Conservation (phyloP, 495 filamentous ascomycete genomes). For the Apodospora peruviana region DNA sequence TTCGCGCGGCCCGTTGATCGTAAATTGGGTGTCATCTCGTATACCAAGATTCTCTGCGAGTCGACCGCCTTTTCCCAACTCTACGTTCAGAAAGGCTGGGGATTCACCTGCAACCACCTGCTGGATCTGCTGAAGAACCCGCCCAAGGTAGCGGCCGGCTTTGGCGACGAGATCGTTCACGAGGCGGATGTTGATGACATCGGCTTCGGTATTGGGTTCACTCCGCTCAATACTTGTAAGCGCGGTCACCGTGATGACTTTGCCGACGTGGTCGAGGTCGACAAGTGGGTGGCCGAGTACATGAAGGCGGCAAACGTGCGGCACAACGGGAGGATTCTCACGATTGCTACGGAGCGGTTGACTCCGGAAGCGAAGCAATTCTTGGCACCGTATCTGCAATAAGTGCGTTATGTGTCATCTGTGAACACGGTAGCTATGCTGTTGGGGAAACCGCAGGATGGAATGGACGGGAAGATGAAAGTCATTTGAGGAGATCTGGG, state of each 20-base stretch:
- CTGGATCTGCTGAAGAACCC: constrained; percentile 85
- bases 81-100: constrained; percentile 84
- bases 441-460: too few relatives aligned
- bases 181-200: constrained; percentile 92
- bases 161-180: constrained; percentile 66
- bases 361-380: constrained; percentile 34
- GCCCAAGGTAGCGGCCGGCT: constrained; percentile 57
- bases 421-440: too few relatives aligned
- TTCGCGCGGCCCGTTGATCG: constrained; percentile 83
- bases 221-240: constrained; percentile 82
- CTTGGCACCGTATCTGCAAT: constrained; percentile 36
- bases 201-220: constrained; percentile 90
- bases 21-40: constrained; percentile 86
- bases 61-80: constrained; percentile 70
- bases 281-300: constrained; percentile 71
- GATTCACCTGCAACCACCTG: constrained; percentile 75
- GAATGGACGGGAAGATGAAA: too few relatives aligned
- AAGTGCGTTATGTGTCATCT: too few relatives aligned
- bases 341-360: constrained; percentile 33
- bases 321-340: constrained; percentile 33
- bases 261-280: constrained; percentile 75
- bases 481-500: too few relatives aligned
- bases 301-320: constrained; percentile 48
- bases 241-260: constrained; percentile 62
- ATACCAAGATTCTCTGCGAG: constrained; percentile 83